Evolutionary conservation across 2,329 filamentous ascomycete species (phyloP).

Genomic region (Penicillium paneum): DNA sequence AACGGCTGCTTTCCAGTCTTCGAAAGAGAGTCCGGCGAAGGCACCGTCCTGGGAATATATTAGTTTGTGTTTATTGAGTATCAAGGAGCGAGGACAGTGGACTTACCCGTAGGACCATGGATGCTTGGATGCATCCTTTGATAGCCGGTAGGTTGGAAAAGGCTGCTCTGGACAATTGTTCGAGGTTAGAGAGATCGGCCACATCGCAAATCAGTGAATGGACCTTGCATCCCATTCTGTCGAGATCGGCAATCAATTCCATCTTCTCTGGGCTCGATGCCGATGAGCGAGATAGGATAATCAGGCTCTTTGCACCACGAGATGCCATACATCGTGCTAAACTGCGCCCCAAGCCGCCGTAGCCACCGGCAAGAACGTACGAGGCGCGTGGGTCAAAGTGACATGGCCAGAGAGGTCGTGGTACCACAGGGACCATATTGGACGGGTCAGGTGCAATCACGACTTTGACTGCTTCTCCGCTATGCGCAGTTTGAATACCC

Average conservation of each 20-base stretch:
- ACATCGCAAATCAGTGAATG: conserved; percentile 20
- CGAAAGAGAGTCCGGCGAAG: conserved; percentile 34
- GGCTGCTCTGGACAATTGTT: conserved; percentile 1
- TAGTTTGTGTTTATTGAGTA: background rate
- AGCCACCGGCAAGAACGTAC: conserved; percentile 25
- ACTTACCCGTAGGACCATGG: conserved; percentile 24
- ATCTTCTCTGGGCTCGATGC: conserved; percentile 6
- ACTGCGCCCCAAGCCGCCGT: conserved; percentile 23
- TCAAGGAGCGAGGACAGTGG: background rate
- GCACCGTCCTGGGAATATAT: conserved; percentile 13
- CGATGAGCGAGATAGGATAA: conserved; percentile 21
- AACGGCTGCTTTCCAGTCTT: conserved; percentile 38
- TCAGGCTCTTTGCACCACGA: conserved; percentile 17
- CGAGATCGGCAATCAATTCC: conserved; percentile 12
- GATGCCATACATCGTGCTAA: conserved; percentile 23
- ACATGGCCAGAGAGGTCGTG: conserved; percentile 1
- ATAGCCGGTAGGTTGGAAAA: conserved; percentile 16
- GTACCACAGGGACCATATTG: conserved; percentile 4
- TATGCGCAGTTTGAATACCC: background rate
- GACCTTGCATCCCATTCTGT: conserved; percentile 10
- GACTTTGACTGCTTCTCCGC: conserved; percentile 1
- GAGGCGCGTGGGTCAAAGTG: conserved; percentile 15
- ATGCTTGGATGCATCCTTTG: conserved; percentile 26
- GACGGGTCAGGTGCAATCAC: conserved; percentile 9
- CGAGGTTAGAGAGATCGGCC: conserved; percentile 7